Base-by-base conservation (phyloP, 768 basidiomycete genomes). In the Lanmaoa rubissima region DNA sequence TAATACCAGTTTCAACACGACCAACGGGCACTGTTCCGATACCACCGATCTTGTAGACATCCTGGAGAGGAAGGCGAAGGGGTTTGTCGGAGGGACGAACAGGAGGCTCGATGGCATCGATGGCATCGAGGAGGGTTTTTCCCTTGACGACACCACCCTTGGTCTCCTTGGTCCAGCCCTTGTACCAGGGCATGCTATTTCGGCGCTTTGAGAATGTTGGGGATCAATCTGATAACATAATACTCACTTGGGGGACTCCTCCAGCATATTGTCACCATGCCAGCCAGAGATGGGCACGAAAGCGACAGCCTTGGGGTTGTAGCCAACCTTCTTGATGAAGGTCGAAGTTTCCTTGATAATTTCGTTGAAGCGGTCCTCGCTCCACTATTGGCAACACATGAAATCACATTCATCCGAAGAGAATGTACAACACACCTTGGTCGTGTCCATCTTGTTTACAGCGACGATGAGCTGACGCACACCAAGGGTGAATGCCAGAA, bases 201-300 rank as follows among this genome's bases (percentile, higher is more conserved):
- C 19, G 32, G 51, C 42, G 31, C 32, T 17, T 34, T 73, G 16
- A 69, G 57, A 59, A 55, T 62, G 45, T 35, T 31, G n/a, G n/a
- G 36, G 16, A 38, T 50, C 24, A 34, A 35, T 48, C 16, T 31
- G 53, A 44, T 19, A 21, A 43, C 28, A 24, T 38, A 55, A 39
- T 16, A 74, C 88, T 48, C 73, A 93, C 92, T 98, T 99, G 79
- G 74, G 2, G 65, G 97, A 97, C 79, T 95, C 93, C 85, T 98
- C 96, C 82, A 99, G 82, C 96, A 99, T 99, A 90, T 99, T 99
- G 87, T 99, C 97, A 73, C 97, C 97, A 84, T 98, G 95, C 97
- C 97, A 99, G 68, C 97, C 97, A 61, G 97, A 99, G 78, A 99
- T 99, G 72, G 97, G 97, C 61, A 98, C 96, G 81, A 98, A 99